phyloP scores from a whole-genome alignment of 129 eudicot genomes.

The Flaveria sonorensis region DNA sequence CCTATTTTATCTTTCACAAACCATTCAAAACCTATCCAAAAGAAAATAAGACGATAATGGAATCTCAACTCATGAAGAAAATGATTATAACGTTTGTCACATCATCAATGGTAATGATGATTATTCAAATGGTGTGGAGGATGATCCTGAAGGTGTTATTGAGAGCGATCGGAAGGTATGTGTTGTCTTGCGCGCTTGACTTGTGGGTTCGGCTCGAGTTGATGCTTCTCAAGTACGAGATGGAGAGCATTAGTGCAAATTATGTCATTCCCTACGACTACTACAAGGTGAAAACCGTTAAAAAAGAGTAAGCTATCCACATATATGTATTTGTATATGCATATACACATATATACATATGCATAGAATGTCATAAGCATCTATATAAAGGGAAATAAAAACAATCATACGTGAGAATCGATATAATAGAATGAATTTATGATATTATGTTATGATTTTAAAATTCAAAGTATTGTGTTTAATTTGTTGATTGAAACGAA shows the following conservation, averaged over 20 bases:
- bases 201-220: conserved; percentile 34
- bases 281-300: conserved; percentile 24
- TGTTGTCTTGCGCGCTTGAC: conserved; percentile 24
- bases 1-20: not conserved
- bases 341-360: not conserved
- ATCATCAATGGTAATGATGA: conserved; percentile 29
- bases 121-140: conserved; percentile 11
- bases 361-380: not conserved
- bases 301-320: not conserved
- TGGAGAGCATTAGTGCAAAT: conserved; percentile 35
- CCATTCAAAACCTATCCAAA: not conserved
- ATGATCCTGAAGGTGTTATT: not conserved
- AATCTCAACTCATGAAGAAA: conserved; percentile 16
- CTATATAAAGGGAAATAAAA: not conserved
- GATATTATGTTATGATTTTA: not conserved
- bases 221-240: conserved; percentile 40
- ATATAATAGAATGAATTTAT: too few relatives aligned
- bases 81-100: conserved; percentile 21
- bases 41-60: conserved; percentile 8
- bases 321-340: not conserved
- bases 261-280: conserved; percentile 39
- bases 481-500: too few relatives aligned
- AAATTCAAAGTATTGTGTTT: not conserved
- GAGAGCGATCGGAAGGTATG: conserved; percentile 18
- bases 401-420: not conserved